Evolutionary conservation across 495 filamentous ascomycete species (phyloP).

Genomic region (Aspergillus affinis): DNA sequence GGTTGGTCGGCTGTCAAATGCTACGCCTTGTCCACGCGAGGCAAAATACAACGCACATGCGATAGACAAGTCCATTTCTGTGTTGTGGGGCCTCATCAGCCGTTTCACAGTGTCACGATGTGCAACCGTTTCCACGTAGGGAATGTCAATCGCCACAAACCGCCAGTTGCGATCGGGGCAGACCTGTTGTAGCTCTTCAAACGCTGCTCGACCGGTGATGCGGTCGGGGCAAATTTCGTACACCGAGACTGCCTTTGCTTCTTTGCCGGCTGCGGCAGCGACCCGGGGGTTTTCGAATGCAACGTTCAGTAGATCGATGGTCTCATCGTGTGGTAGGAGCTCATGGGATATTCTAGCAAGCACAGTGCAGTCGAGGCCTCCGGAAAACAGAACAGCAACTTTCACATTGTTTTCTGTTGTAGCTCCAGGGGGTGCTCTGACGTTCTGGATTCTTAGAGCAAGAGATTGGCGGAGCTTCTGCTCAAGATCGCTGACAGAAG

Average conservation of each 20-base stretch:
- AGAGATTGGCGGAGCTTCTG: slow-evolving; percentile 64
- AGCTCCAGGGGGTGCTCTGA: slow-evolving; percentile 55
- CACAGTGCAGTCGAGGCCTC: slow-evolving; percentile 89
- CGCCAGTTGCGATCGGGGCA: slow-evolving; percentile 77
- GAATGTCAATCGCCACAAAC: slow-evolving; percentile 80
- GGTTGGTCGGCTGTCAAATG: slow-evolving; percentile 9
- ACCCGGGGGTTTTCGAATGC: slow-evolving; percentile 93
- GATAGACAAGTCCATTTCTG: slow-evolving; percentile 99
- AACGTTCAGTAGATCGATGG: slow-evolving; percentile 89
- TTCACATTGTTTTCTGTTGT: slow-evolving; percentile 41
- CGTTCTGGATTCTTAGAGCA: slow-evolving; percentile 59
- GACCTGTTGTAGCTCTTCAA: slow-evolving; percentile 65
- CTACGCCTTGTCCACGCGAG: slow-evolving; percentile 67
- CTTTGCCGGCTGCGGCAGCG: slow-evolving; percentile 38
- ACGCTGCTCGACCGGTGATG: slow-evolving; percentile 75
- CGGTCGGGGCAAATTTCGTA: slow-evolving; percentile 91
- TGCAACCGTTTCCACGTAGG: slow-evolving; percentile 69
- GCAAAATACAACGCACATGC: slow-evolving; percentile 91
- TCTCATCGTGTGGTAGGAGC: slow-evolving; percentile 61
- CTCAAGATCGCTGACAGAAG: slow-evolving; percentile 56
- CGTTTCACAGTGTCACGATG: slow-evolving; percentile 69
- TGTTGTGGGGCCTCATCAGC: slow-evolving; percentile 89
- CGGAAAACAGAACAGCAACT: slow-evolving; percentile 87
- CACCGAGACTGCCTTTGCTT: slow-evolving; percentile 35
- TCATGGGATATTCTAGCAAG: slow-evolving; percentile 84